Percentiles rank a stretch among this genome's conserved stretches.
Conservation (phyloP, 2,329 filamentous ascomycete genomes). For the Myriosclerotinia scirpicola region DNA sequence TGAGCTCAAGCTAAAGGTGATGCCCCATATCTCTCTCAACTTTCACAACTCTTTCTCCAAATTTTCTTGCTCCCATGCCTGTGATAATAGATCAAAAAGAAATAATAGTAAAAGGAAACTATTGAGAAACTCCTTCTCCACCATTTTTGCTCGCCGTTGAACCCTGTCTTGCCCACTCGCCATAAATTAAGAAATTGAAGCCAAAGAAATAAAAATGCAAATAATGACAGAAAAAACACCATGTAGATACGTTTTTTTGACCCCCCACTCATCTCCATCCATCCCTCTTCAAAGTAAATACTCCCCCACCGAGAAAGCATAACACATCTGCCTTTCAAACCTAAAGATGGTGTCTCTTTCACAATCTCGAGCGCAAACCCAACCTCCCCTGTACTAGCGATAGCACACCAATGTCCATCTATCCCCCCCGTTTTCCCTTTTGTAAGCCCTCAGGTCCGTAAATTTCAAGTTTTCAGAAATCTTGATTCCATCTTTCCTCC, state of each 20-base stretch:
- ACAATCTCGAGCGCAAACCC: neutral
- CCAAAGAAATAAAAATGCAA: constrained; percentile 1
- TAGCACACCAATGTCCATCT: constrained; percentile 6
- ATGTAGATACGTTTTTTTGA: neutral
- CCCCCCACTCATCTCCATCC: neutral
- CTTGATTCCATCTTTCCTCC: neutral
- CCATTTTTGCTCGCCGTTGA: neutral
- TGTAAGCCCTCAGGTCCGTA: neutral
- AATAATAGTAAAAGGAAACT: neutral
- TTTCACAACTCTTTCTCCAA: neutral
- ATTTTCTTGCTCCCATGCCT: neutral
- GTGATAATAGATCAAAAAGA: neutral
- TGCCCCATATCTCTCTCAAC: neutral
- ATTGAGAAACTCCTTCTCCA: neutral
- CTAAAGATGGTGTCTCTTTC: constrained; percentile 5
- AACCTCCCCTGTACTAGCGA: constrained; percentile 4
- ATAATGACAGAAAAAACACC: constrained; percentile 16
- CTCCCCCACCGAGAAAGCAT: neutral
- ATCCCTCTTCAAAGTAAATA: neutral
- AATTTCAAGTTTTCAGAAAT: neutral
- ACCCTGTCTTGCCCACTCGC: neutral
- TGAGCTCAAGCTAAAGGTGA: constrained; percentile 10
- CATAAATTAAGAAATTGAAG: neutral
- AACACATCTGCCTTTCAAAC: neutral
- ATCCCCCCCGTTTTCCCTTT: neutral